Percentiles rank a stretch among this genome's conserved stretches.
Conservation (phyloP, 2,329 filamentous ascomycete genomes). For the Cryoendolithus antarcticus region DNA sequence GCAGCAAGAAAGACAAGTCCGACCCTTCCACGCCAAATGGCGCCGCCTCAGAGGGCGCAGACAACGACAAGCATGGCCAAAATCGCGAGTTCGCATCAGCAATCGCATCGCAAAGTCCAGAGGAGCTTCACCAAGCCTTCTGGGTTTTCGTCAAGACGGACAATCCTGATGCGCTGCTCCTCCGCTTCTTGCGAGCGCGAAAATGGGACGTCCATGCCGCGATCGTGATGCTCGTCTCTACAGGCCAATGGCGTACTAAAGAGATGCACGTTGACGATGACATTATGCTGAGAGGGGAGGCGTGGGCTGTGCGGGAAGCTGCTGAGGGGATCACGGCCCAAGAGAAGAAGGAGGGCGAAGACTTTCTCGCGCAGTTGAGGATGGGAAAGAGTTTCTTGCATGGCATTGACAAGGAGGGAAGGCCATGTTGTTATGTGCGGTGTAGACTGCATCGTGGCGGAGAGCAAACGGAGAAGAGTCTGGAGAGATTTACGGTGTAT, state of each 20-base stretch:
- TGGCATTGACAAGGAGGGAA: conserved; percentile 68
- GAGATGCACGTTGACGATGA: conserved; percentile 85
- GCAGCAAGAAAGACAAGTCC: conserved; percentile 46
- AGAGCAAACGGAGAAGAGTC: conserved; percentile 66
- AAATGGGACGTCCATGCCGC: conserved; percentile 96
- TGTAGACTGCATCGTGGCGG: conserved; percentile 70
- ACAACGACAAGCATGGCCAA: conserved; percentile 82
- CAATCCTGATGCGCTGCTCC: conserved; percentile 71
- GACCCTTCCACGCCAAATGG: conserved; percentile 15
- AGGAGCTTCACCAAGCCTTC: conserved; percentile 66
- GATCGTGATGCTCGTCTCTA: conserved; percentile 84
- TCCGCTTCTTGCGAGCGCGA: conserved; percentile 75
- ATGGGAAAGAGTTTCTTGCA: conserved; percentile 92
- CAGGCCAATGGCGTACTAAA: conserved; percentile 76
- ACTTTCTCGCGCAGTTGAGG: conserved; percentile 72
- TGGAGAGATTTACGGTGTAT: conserved; percentile 87
- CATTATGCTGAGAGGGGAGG: conserved; percentile 68
- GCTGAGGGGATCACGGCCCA: conserved; percentile 47
- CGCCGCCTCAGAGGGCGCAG: conserved; percentile 36
- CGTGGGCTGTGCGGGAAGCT: conserved; percentile 47
- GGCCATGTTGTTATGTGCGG: conserved; percentile 77
- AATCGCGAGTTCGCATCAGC: conserved; percentile 76
- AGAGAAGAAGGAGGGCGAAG: conserved; percentile 56
- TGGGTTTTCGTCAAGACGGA: conserved; percentile 96
- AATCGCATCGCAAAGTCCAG: conserved; percentile 61